These are phyloP conservation scores for Gossypium aridum DNA, from an alignment of 441 rosid genomes.

Conservation along the genomic window DNA sequence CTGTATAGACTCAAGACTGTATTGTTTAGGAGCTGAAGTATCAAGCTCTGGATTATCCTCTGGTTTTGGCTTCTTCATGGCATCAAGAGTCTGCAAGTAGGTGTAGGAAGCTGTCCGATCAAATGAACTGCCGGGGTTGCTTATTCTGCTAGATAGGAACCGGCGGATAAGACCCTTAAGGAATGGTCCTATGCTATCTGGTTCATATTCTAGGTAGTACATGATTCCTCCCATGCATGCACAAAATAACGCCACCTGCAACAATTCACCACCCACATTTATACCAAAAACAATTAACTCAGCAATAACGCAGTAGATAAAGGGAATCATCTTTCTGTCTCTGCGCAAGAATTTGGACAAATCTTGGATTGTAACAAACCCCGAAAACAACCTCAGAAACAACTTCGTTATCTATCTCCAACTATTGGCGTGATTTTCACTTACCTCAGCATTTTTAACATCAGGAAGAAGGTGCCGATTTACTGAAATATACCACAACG, in stretches of 20 bases:
- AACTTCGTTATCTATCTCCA: not conserved
- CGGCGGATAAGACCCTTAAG: slow-evolving; percentile 85
- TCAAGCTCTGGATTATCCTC: slow-evolving; percentile 46
- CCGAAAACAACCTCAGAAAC: not conserved
- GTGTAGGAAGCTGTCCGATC: slow-evolving; percentile 57
- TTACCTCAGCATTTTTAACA: slow-evolving; percentile 90
- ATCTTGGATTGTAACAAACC: not conserved
- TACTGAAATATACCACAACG: slow-evolving; percentile 84
- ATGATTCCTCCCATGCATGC: slow-evolving; percentile 98
- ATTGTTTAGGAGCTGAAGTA: slow-evolving; percentile 47
- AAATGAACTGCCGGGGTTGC: slow-evolving; percentile 59
- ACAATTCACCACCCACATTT: not conserved
- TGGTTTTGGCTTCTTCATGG: slow-evolving; percentile 46
- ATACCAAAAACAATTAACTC: not conserved
- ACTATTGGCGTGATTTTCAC: not conserved
- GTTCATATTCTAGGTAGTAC: slow-evolving; percentile 93
- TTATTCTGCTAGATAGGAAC: slow-evolving; percentile 91
- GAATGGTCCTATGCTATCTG: slow-evolving; percentile 94
- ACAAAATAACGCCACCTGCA: slow-evolving; percentile 89
- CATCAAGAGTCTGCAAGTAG: slow-evolving; percentile 66
- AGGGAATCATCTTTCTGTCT: not conserved
- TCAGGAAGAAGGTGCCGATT: slow-evolving; percentile 89
- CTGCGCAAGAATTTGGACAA: not conserved
- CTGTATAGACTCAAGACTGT: slow-evolving; percentile 84
- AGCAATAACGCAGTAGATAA: not conserved